Percentiles rank a stretch among this genome's conserved stretches.
phyloP scores from a whole-genome alignment of 441 rosid genomes.

The Sinapis alba region DNA sequence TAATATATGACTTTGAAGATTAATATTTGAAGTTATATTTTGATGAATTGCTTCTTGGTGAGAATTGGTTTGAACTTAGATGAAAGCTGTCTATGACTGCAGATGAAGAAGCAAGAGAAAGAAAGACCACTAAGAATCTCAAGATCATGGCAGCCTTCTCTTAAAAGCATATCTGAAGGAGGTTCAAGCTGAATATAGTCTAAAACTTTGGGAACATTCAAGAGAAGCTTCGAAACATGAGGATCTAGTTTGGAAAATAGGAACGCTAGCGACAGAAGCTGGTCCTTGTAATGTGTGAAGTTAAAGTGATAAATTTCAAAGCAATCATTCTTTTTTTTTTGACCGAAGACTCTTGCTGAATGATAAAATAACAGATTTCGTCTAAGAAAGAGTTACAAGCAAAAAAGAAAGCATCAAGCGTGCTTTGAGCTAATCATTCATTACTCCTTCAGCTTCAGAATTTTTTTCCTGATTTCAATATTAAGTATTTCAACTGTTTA shows the following conservation, averaged over 20 bases:
- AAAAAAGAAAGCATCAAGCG: conserved; percentile 16
- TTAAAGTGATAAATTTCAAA: background rate
- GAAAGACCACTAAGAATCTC: conserved; percentile 52
- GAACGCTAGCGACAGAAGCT: conserved; percentile 22
- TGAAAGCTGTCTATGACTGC: conserved; percentile 28
- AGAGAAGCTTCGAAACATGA: conserved; percentile 14
- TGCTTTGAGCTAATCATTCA: conserved; percentile 24
- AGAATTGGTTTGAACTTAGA: background rate
- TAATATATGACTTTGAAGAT: conserved; percentile 8
- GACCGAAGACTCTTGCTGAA: conserved; percentile 14
- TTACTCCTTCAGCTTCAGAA: background rate
- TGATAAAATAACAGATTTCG: background rate
- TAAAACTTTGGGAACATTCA: background rate
- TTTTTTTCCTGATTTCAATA: no score
- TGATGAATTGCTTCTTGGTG: background rate
- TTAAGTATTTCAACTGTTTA: no score
- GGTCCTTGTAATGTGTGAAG: conserved; percentile 16
- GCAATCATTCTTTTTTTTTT: conserved; percentile 5
- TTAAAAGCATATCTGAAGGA: conserved; percentile 82
- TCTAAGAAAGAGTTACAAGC: background rate
- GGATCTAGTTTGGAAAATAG: conserved; percentile 29
- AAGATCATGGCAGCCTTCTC: conserved; percentile 88
- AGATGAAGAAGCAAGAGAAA: conserved; percentile 50
- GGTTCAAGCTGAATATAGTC: conserved; percentile 3
- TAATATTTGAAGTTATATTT: background rate